Percentiles rank a stretch among this genome's conserved stretches.
Evolutionary conservation across 192 early-diverging fungal genomes (phyloP).

Genomic region (Phycomyces nitens): DNA sequence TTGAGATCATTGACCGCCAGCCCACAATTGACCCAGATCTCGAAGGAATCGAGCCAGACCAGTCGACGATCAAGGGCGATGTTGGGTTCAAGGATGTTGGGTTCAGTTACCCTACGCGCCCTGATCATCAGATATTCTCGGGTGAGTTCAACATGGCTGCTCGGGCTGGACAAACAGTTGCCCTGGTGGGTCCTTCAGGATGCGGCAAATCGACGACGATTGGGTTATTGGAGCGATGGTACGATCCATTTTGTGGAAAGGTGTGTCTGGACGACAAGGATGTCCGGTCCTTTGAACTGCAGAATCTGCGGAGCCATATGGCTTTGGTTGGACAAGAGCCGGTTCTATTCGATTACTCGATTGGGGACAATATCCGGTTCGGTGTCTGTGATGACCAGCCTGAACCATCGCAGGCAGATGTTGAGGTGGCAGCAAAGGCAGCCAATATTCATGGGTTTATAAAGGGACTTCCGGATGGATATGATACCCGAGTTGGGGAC

Average conservation of each 20-base stretch:
- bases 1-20: slow-evolving; percentile 65
- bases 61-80: slow-evolving; percentile 39
- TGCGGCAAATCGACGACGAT: slow-evolving; percentile 77
- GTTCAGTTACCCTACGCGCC: slow-evolving; percentile 70
- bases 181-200: slow-evolving; percentile 80
- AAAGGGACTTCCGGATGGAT: slow-evolving; percentile 53
- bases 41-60: slow-evolving; percentile 32
- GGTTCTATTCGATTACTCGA: slow-evolving; percentile 81
- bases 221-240: slow-evolving; percentile 70
- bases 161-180: slow-evolving; percentile 67
- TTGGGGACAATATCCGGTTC: slow-evolving; percentile 86
- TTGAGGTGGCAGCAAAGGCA: slow-evolving; percentile 46
- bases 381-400: slow-evolving; percentile 38
- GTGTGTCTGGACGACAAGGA: slow-evolving; percentile 59
- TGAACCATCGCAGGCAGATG: slow-evolving; percentile 42
- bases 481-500: slow-evolving; percentile 66
- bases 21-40: slow-evolving; percentile 60
- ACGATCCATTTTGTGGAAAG: slow-evolving; percentile 63
- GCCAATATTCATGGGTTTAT: slow-evolving; percentile 69
- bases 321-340: slow-evolving; percentile 91
- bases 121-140: slow-evolving; percentile 53
- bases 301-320: slow-evolving; percentile 62
- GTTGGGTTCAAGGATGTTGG: slow-evolving; percentile 49
- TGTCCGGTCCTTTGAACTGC: slow-evolving; percentile 57
- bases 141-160: slow-evolving; percentile 49